Evolutionary conservation across 805 yeast genomes (phyloP), one percentile per base, ranked within the genome.

Genomic region (Ogataea angusta): DNA sequence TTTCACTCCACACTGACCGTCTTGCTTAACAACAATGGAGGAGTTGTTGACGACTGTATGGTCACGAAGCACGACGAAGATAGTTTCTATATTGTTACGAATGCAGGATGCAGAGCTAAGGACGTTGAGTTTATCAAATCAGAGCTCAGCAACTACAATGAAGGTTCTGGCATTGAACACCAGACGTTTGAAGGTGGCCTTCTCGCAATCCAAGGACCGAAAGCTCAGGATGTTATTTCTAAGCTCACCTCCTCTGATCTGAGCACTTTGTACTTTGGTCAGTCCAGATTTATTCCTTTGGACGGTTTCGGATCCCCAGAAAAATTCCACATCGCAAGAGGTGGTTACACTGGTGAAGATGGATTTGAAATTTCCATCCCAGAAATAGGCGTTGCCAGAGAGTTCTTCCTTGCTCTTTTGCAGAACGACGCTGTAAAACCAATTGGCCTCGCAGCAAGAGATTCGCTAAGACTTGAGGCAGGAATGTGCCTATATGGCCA

Each of bases 341-440:
- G 95, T 17, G 99, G 99, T 2, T 93, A 93, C 69, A 93, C 99
- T 6, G 99, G 99, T 14, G 99, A 93, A 66, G 99, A 93, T 62
- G 99, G 99, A 2, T 91, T 93, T 63, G 99, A 93, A 63, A 76
- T 91, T 43, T 81, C 95, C 7, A 81, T 90, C 45, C 83, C 87
- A 19, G 68, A 76, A 41, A 55, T 62, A 35, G 66, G 70, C 38
- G 60, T 71, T 16, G 82, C 91, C 2, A 60, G 67, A 22, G 77
- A 73, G 1, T 78, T 93, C 51, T 79, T 93, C 31, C 66, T 74
- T 43, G 69, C 75, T 6, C 64, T 88, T 36, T 63, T 86, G 30
- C 72, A 66, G 36, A 78, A 57, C 41, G 68, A 72, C 36, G 60
- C 68, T 10, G 86, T 88, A 34, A 78, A 77, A 60, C 95, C 96